Evolutionary conservation across 441 rosid genomes (phyloP).

Genomic region (Euphorbia schlechtendalii): DNA sequence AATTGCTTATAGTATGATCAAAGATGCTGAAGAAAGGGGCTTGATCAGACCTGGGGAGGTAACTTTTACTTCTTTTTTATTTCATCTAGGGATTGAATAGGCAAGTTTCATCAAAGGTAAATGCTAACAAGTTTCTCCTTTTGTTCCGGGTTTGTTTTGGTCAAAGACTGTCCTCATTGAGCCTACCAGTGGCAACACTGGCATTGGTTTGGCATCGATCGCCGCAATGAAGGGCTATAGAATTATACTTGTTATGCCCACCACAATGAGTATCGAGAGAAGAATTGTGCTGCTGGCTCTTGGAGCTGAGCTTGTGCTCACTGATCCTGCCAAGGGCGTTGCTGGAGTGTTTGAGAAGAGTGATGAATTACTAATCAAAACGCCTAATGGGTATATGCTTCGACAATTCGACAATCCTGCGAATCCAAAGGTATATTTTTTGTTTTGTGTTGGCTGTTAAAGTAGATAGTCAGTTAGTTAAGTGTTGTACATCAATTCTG

Average conservation of each 20-base stretch:
- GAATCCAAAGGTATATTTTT: conserved; percentile 9
- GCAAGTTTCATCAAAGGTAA: not conserved
- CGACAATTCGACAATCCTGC: conserved; percentile 18
- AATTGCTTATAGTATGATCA: conserved; percentile 67
- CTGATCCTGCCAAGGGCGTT: conserved; percentile 16
- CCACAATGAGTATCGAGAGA: conserved; percentile 15
- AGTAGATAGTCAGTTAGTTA: too few relatives aligned
- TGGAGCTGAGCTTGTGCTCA: conserved; percentile 16
- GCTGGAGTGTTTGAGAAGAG: conserved; percentile 11
- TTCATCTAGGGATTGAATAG: not conserved
- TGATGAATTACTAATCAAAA: conserved; percentile 8
- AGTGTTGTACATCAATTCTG: not conserved
- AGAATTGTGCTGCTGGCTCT: conserved; percentile 9
- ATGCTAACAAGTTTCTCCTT: not conserved
- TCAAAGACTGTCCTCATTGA: not conserved
- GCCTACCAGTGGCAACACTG: conserved; percentile 8
- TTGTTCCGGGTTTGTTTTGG: not conserved
- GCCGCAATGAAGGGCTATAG: conserved; percentile 15
- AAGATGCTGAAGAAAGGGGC: conserved; percentile 77
- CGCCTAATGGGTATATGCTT: conserved; percentile 13
- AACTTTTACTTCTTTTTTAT: not conserved
- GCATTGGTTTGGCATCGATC: conserved; percentile 7
- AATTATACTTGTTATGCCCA: conserved; percentile 9
- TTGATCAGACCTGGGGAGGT: conserved; percentile 78
- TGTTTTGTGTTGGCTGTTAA: too few relatives aligned